Conservation (phyloP, 495 filamentous ascomycete species). For the Chaetomidium leptoderma region DNA sequence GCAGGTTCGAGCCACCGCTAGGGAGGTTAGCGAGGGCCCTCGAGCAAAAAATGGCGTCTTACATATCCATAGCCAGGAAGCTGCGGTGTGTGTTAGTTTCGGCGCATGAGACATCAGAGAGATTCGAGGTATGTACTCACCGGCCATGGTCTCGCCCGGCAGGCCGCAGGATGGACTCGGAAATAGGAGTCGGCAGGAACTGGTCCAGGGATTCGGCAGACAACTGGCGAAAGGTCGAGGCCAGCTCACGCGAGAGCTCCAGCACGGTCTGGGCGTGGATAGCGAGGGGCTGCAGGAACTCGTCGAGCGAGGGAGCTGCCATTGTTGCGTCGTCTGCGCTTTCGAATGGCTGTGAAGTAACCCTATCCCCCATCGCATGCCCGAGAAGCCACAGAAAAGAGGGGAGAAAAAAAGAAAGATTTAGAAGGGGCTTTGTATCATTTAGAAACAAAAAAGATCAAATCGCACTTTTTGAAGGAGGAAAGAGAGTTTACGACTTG, state of each 20-base stretch:
- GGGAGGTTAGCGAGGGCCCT: conserved; percentile 5
- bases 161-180: conserved; percentile 56
- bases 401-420: not conserved
- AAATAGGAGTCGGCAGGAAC: conserved; percentile 76
- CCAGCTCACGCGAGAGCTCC: conserved; percentile 58
- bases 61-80: conserved; percentile 75
- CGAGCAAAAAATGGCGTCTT: conserved; percentile 22
- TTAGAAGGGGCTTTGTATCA: not conserved
- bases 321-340: not conserved
- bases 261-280: conserved; percentile 48
- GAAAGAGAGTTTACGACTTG: not conserved
- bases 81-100: conserved; percentile 32
- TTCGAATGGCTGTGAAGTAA: not conserved
- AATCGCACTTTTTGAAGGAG: not conserved
- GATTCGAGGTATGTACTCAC: conserved; percentile 32
- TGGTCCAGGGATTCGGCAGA: conserved; percentile 64
- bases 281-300: conserved; percentile 44
- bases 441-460: no score
- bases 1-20: conserved; percentile 71
- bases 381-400: not conserved
- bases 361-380: not conserved
- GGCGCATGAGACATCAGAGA: not conserved
- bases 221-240: conserved; percentile 56
- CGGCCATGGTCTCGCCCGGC: conserved; percentile 53
- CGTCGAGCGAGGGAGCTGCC: conserved; percentile 26